phyloP scores from a whole-genome alignment of 768 basidiomycete genomes.

The Cantharellus anzutake region DNA sequence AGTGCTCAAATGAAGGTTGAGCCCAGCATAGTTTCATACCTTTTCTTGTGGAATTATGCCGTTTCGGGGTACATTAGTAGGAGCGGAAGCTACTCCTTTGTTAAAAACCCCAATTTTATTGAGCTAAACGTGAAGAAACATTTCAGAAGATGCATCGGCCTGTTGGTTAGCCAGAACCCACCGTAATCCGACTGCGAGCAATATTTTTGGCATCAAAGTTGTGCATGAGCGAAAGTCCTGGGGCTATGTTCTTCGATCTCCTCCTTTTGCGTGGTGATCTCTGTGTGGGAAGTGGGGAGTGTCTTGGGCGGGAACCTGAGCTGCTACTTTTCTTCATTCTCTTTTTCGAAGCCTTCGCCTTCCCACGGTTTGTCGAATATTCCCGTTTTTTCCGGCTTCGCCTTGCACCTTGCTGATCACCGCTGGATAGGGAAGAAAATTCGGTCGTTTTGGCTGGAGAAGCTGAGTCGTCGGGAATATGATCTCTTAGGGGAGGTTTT shows the following conservation, averaged over 20 bases:
- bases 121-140: background rate
- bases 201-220: background rate
- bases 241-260: background rate
- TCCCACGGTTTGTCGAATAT: too few species aligned
- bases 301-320: background rate
- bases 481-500: background rate
- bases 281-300: background rate
- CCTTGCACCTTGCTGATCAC: too few species aligned
- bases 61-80: background rate
- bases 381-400: too few species aligned
- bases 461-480: background rate
- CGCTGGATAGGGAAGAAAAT: too few species aligned
- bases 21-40: background rate
- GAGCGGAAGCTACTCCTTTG: background rate
- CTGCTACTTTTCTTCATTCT: background rate
- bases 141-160: background rate
- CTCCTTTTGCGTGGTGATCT: background rate
- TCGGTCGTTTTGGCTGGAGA: background rate
- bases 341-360: background rate
- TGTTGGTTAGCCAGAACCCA: background rate
- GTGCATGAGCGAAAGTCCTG: background rate
- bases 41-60: background rate
- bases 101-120: slow-evolving; percentile 1
- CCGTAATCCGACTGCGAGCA: background rate
- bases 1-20: background rate